phyloP scores from a whole-genome alignment of 202 grass and related monocot genomes.

The Digitaria exilis region DNA sequence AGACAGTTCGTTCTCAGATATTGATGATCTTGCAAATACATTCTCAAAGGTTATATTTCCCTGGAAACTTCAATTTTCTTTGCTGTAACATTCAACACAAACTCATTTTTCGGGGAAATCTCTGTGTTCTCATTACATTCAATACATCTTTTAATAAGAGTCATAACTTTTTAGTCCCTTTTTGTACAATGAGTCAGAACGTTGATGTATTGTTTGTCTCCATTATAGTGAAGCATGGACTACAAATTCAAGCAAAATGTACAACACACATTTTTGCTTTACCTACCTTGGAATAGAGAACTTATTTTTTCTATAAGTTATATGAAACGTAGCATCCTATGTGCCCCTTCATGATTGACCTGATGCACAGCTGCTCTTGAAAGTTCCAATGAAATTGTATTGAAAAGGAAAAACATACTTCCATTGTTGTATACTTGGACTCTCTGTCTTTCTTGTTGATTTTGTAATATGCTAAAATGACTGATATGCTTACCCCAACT shows the following conservation, averaged over 20 bases:
- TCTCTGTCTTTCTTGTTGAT: not conserved
- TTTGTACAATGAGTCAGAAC: not conserved
- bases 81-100: not conserved
- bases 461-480: not conserved
- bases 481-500: too few species aligned
- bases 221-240: not conserved
- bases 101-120: not conserved
- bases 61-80: slow-evolving; percentile 1
- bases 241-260: not conserved
- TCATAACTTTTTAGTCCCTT: not conserved
- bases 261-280: not conserved
- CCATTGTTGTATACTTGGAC: not conserved
- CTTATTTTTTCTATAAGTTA: not conserved
- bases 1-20: slow-evolving; percentile 60
- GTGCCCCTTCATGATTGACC: not conserved
- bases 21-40: slow-evolving; percentile 74
- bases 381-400: not conserved
- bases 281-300: not conserved
- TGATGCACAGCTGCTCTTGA: not conserved
- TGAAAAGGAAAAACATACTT: slow-evolving; percentile 4
- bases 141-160: not conserved
- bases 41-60: slow-evolving; percentile 70
- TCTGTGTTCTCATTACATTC: not conserved
- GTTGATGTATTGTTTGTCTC: not conserved
- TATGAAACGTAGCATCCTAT: not conserved